A percentile compares a stretch with the other conserved stretches of the same genome.
phyloP scores from a whole-genome alignment of 257 asterid genomes.

The Ocimum tenuiflorum region DNA sequence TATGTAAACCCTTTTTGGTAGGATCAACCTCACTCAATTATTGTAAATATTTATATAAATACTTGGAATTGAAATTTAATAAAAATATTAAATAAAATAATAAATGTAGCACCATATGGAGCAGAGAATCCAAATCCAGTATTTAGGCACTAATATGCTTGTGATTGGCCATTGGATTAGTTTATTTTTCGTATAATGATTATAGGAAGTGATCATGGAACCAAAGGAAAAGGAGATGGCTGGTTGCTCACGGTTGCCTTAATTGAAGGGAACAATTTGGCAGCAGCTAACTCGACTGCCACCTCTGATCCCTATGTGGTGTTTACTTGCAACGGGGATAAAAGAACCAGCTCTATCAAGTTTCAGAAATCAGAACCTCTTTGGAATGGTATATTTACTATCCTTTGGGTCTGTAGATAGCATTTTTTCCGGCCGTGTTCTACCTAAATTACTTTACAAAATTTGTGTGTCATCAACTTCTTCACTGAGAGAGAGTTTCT shows the following conservation, averaged over 20 bases:
- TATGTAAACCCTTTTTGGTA: too few species aligned
- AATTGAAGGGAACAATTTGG: slow-evolving; percentile 77
- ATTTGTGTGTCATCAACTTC: slow-evolving; percentile 12
- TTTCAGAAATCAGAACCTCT: slow-evolving; percentile 75
- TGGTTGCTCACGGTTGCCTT: slow-evolving; percentile 97
- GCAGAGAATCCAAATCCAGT: too few species aligned
- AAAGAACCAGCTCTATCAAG: slow-evolving; percentile 86
- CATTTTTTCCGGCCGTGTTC: neutral
- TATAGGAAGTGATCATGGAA: slow-evolving; percentile 87
- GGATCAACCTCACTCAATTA: too few species aligned
- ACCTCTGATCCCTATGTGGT: slow-evolving; percentile 94
- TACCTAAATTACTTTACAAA: neutral
- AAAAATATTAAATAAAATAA: too few species aligned
- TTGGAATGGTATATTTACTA: slow-evolving; percentile 70
- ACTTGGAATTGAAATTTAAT: too few species aligned
- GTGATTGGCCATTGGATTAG: slow-evolving; percentile 17
- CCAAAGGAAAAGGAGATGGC: slow-evolving; percentile 92
- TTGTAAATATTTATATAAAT: too few species aligned
- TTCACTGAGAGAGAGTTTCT: slow-evolving; percentile 13
- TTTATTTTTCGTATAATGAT: neutral
- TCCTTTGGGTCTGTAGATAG: neutral
- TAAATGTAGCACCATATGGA: too few species aligned
- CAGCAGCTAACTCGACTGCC: slow-evolving; percentile 76
- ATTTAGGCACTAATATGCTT: neutral
- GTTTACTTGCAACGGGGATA: slow-evolving; percentile 87